Base-by-base conservation (phyloP, 2,329 filamentous ascomycete genomes). In the Colletotrichum gigasporum region DNA sequence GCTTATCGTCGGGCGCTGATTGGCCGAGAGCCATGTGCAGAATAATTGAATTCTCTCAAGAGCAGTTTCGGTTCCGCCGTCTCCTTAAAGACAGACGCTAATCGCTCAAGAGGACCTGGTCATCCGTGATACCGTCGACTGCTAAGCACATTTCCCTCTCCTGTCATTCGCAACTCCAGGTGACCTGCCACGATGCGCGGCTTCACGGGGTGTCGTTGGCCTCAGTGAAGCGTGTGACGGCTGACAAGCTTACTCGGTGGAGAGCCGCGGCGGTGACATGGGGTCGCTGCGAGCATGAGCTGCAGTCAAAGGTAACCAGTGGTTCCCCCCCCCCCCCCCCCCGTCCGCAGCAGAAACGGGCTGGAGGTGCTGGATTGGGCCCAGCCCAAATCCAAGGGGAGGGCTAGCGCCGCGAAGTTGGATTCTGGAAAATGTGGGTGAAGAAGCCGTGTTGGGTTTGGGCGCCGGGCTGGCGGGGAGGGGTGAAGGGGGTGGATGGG, bases 41-140 rank as follows among this genome's bases (percentile, higher is more conserved):
- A 73, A 75, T 75, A 75, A 75, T 75, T 73, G 69, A 64, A 70
- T 73, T 73, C 66, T 69, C 67, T 66, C 68, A 70, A 59, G 64
- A 47, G 54, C 47, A 24, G 30, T 64, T 51, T 55, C 54, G 53
- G 48, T 55, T 64, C 61, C 24, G 30, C 51, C 41, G 30, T 55
- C 34, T 63, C 64, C 50, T 66, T 64, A 66, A 66, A 59, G 54
- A 14, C 62, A 30, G 39, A 26, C 64, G 45, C 64, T 60, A 66
- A 66, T 66, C 64, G 60, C 64, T 63, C 60, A 64, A 50, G 60
- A 42, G 32, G 30, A 34, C 48, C 47, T 35, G 53, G 22, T 53
- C 34, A 34, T 32, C 42, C 34, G 26, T 48, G 18, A 54, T 26
- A 42, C 48, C 16, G 24, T 39, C 16, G 62, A 37, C 62, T 55